Percentiles rank a stretch among this genome's conserved stretches.
Conservation (phyloP, 2,329 filamentous ascomycete genomes). For the Ascochyta viciae-villosae region DNA sequence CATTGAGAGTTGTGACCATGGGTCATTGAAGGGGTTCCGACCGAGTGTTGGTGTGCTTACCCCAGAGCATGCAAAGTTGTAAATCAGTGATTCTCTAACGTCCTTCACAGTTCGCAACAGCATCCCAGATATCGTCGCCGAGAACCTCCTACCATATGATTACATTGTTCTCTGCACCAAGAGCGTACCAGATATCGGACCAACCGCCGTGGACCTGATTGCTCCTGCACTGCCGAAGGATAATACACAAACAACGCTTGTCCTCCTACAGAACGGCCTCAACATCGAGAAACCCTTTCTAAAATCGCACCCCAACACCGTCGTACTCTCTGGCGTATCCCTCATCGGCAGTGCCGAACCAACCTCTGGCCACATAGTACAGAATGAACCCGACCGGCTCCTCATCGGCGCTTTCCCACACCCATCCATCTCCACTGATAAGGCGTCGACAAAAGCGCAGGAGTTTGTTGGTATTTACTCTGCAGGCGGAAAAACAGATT, state of each 20-base stretch:
- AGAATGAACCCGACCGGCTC: slow-evolving; percentile 60
- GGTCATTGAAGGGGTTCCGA: slow-evolving; percentile 57
- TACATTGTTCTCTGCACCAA: slow-evolving; percentile 67
- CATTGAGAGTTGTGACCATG: slow-evolving; percentile 65
- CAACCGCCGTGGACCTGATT: slow-evolving; percentile 59
- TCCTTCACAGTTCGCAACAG: slow-evolving; percentile 53
- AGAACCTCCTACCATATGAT: slow-evolving; percentile 54
- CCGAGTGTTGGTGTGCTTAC: slow-evolving; percentile 53
- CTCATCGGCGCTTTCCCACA: slow-evolving; percentile 60
- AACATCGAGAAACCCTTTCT: slow-evolving; percentile 66
- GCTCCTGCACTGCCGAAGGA: slow-evolving; percentile 58
- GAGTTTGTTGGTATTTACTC: slow-evolving; percentile 59
- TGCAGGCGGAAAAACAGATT: slow-evolving; percentile 54
- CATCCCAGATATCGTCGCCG: slow-evolving; percentile 55
- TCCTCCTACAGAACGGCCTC: slow-evolving; percentile 69
- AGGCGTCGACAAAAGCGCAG: slow-evolving; percentile 43
- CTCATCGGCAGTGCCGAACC: slow-evolving; percentile 61
- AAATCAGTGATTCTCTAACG: slow-evolving; percentile 7
- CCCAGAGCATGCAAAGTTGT: background rate
- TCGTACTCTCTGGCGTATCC: slow-evolving; percentile 61
- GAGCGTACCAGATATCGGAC: slow-evolving; percentile 62
- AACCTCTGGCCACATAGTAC: slow-evolving; percentile 56
- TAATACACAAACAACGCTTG: slow-evolving; percentile 59
- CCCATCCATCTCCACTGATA: slow-evolving; percentile 37
- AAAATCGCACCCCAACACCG: slow-evolving; percentile 58